A percentile compares a stretch with the other conserved stretches of the same genome.
These are phyloP conservation scores for Stenogyne calaminthoides DNA, from an alignment of 305 asterid species.

Conservation along the genomic window DNA sequence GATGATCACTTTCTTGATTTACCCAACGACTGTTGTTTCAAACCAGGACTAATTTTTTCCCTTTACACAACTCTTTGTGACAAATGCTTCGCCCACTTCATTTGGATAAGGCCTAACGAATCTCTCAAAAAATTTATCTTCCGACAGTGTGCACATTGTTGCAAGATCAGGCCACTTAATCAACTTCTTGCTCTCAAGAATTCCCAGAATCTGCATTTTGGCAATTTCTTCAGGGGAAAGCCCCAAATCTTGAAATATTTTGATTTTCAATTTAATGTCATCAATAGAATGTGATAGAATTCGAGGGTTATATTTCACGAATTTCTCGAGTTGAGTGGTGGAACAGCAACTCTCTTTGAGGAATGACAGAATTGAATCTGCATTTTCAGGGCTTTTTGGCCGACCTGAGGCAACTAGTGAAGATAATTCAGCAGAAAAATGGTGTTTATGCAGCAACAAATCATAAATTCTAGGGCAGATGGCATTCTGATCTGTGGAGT, in stretches of 20 bases:
- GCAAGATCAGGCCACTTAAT: constrained; percentile 31
- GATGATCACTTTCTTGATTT: too few relatives aligned
- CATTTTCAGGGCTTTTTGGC: neutral
- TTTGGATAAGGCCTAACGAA: constrained; percentile 30
- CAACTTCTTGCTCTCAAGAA: constrained; percentile 10
- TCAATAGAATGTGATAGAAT: constrained; percentile 10
- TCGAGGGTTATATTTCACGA: neutral
- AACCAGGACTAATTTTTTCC: neutral
- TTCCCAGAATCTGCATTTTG: too few relatives aligned
- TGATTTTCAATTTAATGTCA: constrained; percentile 33
- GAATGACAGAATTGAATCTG: constrained; percentile 1
- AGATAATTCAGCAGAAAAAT: constrained; percentile 19
- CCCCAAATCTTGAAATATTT: constrained; percentile 33
- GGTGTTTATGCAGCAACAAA: constrained; percentile 17
- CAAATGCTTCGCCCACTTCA: constrained; percentile 12
- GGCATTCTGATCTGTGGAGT: neutral
- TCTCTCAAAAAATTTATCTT: constrained; percentile 15
- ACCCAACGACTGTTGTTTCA: neutral
- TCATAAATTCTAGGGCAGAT: neutral
- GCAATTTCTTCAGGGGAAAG: constrained; percentile 28
- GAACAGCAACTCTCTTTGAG: constrained; percentile 24
- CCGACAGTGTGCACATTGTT: neutral
- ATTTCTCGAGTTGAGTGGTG: neutral
- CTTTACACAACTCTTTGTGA: neutral
- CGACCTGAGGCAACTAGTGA: neutral